Percentiles rank a stretch among this genome's conserved stretches.
Conservation (phyloP, 202 grass and related monocot genomes). For the Digitaria exilis region DNA sequence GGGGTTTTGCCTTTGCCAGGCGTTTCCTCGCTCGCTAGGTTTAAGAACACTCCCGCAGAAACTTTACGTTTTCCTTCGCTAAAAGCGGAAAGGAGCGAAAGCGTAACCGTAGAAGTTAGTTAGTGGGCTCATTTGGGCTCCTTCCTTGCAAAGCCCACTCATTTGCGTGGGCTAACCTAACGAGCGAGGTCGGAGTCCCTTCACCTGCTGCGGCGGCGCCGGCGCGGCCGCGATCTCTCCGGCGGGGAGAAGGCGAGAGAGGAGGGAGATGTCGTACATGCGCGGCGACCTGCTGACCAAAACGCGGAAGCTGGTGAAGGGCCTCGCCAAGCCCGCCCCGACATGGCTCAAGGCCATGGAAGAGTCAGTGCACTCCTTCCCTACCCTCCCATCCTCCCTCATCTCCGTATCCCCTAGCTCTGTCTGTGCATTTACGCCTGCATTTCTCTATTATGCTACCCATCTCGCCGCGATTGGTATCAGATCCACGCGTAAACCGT, state of each 20-base stretch:
- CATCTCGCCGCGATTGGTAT: background rate
- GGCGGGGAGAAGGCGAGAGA: background rate
- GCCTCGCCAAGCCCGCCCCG: slow-evolving; percentile 54
- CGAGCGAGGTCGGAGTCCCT: no score
- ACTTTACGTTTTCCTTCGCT: background rate
- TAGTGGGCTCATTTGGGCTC: background rate
- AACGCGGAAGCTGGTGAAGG: slow-evolving; percentile 65
- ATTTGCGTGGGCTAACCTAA: background rate
- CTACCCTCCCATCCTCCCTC: background rate
- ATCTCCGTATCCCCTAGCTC: background rate
- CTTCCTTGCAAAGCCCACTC: background rate
- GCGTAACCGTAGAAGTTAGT: background rate
- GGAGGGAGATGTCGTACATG: slow-evolving; percentile 68
- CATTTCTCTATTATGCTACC: background rate
- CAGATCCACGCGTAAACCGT: background rate
- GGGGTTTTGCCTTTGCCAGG: background rate
- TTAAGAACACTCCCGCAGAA: background rate
- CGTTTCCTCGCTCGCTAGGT: background rate
- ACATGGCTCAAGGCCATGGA: slow-evolving; percentile 87
- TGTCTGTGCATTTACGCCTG: background rate
- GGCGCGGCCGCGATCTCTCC: background rate
- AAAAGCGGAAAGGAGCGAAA: background rate
- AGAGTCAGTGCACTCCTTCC: slow-evolving; percentile 25
- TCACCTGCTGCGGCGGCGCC: background rate
- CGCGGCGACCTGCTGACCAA: slow-evolving; percentile 59